These are phyloP conservation scores for Coemansia sp. DNA, from an alignment of 192 early-diverging fungal species.

Conservation along the genomic window DNA sequence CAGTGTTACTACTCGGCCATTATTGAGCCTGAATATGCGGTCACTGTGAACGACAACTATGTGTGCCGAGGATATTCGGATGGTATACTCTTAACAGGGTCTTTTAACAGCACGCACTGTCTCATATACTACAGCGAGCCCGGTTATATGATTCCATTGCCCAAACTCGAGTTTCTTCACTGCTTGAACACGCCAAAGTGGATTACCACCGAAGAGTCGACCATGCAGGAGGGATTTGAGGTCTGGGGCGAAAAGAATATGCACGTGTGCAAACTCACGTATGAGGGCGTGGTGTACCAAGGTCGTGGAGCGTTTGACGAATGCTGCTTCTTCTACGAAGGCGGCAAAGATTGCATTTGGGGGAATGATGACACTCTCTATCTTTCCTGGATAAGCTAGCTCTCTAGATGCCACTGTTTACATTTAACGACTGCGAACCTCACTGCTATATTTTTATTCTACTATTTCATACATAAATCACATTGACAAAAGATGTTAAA, in stretches of 20 bases:
- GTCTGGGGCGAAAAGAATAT: conserved; percentile 1
- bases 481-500: conserved; percentile 5
- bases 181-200: neutral
- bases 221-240: neutral
- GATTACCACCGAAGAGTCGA: neutral
- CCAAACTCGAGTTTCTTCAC: neutral
- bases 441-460: too few relatives aligned
- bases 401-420: too few relatives aligned
- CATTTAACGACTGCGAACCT: too few relatives aligned
- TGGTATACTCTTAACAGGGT: neutral
- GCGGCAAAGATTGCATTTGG: neutral
- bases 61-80: neutral
- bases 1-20: conserved; percentile 5
- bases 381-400: neutral
- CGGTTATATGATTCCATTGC: neutral
- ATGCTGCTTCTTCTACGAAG: conserved; percentile 1
- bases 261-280: neutral
- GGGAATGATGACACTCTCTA: neutral
- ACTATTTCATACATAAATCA: neutral
- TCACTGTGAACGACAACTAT: neutral
- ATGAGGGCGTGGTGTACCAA: neutral
- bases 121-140: neutral
- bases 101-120: neutral
- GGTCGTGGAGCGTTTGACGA: neutral
- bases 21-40: neutral